Base-by-base conservation (phyloP, 1,139 yeast genomes). In the Groenewaldozyma sp. region DNA sequence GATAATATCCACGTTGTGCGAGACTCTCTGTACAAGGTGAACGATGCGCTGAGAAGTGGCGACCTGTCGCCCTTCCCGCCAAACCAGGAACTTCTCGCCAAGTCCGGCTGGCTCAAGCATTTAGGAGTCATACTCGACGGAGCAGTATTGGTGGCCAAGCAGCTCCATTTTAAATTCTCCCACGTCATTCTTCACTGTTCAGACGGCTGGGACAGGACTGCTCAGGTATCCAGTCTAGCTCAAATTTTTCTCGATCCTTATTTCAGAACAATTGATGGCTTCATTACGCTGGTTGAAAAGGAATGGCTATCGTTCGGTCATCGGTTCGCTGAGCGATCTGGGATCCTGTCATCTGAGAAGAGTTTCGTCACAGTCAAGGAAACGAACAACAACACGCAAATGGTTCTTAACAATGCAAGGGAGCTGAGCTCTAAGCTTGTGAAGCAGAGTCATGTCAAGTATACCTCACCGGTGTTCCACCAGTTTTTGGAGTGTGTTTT, bases 171-270 rank as follows among this genome's bases (percentile, higher is more conserved):
- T 52, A 83, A 86, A 55, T 78, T 80, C 45, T 82, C 94, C 11
- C 93, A 88, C 58, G 74, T 91, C 4, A 58, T 91, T 5, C 73
- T 93, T 9, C 98, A 91, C 62, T 91, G 98, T 57, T 87, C 96
- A 0, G 98, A 91, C 63, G 98, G 98, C 0, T 91, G 98, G 98
- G 98, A 91, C 58, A 68, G 98, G 44, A 93, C 98, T 0, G 76
- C 96, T 0, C 97, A 91, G 56, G 74, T 88, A 1, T 74, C 88
- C 7, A 82, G 95, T 3, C 63, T 91, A 44, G 77, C 88, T 33
- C 94, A 91, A 59, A 63, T 93, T 5, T 84, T 95, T 55, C 67
- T 88, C 18, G 98, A 93, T 59, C 97, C 97, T 0, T 86, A 74
- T 56, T 91, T 73, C 59, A 70, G 98, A 48, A 87, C 98, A 0